Percentiles rank a stretch among this genome's conserved stretches.
Conservation (phyloP, 805 yeast genomes). For the Candida awuae region DNA sequence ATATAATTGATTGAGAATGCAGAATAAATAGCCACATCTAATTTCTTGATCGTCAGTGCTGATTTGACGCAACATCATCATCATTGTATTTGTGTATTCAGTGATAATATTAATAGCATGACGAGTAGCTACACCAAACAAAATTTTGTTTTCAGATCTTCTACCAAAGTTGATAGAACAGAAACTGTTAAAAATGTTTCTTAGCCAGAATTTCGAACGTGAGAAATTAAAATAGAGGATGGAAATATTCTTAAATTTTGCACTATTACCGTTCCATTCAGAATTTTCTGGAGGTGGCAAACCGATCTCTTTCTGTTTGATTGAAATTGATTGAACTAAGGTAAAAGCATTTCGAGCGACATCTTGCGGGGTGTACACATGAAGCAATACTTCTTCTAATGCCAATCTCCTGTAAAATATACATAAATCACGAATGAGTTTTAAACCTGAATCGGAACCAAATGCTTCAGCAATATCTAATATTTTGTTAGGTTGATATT, state of each 20-base stretch:
- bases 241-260: constrained; percentile 55
- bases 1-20: constrained; percentile 22
- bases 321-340: constrained; percentile 29
- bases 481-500: constrained; percentile 39
- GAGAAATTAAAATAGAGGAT: constrained; percentile 46
- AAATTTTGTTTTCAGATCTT: constrained; percentile 34
- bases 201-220: constrained; percentile 37
- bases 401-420: constrained; percentile 42
- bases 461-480: constrained; percentile 35
- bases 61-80: constrained; percentile 15
- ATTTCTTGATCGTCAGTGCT: constrained; percentile 18
- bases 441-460: constrained; percentile 34
- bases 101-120: constrained; percentile 21
- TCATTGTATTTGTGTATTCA: constrained; percentile 18
- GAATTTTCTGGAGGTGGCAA: constrained; percentile 32
- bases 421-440: constrained; percentile 35
- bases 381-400: constrained; percentile 49
- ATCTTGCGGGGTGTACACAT: constrained; percentile 39
- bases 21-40: constrained; percentile 20
- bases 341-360: constrained; percentile 36
- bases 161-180: constrained; percentile 28
- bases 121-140: constrained; percentile 21
- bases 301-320: constrained; percentile 36
- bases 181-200: constrained; percentile 26
- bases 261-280: constrained; percentile 39